Evolutionary conservation across 23 red algal species (phyloP).

Genomic region (Gracilaria caudata): DNA sequence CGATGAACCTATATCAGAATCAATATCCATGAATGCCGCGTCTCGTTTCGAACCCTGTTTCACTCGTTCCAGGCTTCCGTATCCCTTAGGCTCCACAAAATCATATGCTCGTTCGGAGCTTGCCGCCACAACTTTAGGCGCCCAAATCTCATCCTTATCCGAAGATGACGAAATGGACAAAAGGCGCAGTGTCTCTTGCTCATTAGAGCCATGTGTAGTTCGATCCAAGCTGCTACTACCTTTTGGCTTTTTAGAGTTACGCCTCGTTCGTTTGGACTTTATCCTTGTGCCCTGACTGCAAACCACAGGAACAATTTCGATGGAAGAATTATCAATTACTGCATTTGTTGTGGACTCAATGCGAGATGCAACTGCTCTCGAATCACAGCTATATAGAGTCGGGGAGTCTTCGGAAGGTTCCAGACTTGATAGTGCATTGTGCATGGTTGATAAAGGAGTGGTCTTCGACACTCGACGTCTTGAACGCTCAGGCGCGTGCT

Average conservation of each 20-base stretch:
- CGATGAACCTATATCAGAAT: too few relatives aligned
- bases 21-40: neutral
- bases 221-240: neutral
- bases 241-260: neutral
- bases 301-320: neutral
- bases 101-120: neutral
- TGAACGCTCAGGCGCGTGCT: constrained; percentile 17
- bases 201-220: neutral
- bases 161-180: neutral
- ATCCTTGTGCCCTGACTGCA: neutral
- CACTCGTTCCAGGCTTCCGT: neutral
- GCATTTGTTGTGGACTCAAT: neutral
- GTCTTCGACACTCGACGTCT: constrained; percentile 12
- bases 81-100: neutral
- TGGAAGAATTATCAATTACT: neutral
- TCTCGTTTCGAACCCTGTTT: neutral
- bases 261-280: neutral
- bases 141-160: neutral
- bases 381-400: constrained; percentile 15
- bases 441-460: neutral
- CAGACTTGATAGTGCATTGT: constrained; percentile 6
- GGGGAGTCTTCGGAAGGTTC: constrained; percentile 14
- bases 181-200: neutral
- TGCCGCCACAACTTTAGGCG: neutral
- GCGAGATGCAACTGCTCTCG: neutral